Conservation (phyloP, 148 eudicot species). For the Arctostaphylos glauca region DNA sequence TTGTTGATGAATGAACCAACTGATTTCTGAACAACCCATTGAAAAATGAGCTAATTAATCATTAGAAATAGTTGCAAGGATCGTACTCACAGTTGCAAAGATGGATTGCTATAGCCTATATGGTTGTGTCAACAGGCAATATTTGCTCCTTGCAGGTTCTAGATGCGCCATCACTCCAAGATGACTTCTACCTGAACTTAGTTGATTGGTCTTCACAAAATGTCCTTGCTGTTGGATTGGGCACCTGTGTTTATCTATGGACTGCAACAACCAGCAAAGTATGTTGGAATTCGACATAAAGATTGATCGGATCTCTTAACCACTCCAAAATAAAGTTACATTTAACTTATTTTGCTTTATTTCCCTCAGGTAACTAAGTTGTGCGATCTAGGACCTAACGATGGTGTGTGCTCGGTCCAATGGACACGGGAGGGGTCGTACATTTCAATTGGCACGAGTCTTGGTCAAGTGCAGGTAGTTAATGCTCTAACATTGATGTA, state of each 20-base stretch:
- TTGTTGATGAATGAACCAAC: neutral
- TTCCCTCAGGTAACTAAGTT: conserved; percentile 72
- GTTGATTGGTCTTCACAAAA: conserved; percentile 99
- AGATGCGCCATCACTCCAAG: conserved; percentile 96
- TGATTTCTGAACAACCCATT: neutral
- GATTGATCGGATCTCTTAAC: neutral
- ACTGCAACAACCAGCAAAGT: conserved; percentile 91
- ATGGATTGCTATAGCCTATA: neutral
- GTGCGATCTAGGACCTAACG: conserved; percentile 90
- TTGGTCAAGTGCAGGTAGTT: conserved; percentile 88
- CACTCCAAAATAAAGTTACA: neutral
- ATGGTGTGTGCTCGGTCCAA: conserved; percentile 85
- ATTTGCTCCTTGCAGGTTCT: conserved; percentile 54
- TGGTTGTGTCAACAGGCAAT: neutral
- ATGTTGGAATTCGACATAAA: conserved; percentile 13
- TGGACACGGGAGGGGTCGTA: conserved; percentile 98
- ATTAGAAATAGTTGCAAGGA: too few species aligned
- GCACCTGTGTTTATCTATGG: conserved; percentile 93
- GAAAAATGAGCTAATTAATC: neutral
- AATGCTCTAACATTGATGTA: neutral
- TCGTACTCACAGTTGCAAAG: neutral
- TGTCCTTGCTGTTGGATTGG: conserved; percentile 91
- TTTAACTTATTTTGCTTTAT: neutral
- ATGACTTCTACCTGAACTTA: conserved; percentile 90
- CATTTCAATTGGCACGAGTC: conserved; percentile 82